Base-by-base conservation (phyloP, 1,139 yeast genomes). In the Geotrichum citri-aurantii region DNA sequence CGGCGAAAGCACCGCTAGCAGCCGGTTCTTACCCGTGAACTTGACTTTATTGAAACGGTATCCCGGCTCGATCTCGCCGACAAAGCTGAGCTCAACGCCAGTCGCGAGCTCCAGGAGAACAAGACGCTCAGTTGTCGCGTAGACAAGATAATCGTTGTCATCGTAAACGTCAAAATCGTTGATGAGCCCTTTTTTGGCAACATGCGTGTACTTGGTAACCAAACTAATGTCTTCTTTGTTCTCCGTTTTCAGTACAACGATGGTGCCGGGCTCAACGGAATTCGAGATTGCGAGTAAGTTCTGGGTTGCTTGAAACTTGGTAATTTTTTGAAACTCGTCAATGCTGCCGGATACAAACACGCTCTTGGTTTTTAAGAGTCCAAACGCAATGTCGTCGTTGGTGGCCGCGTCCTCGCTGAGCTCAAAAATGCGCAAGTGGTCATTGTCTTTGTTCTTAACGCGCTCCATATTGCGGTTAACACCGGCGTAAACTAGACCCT, bases 371-470 rank as follows among this genome's bases (percentile, higher is more conserved):
- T 37, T 14, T 6, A 37, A 14, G 5, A 37, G 42, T 6, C n/a
- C 42, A n/a, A 37, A 37, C 6, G 42, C 42, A 37, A 37, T 14
- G 7, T 37, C n/a, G 3, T 37, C 42, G 17, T 14, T 37, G 1
- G 55, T 37, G 42, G 50, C 50, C 4, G 50, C 55, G 6, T 52
- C 55, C 37, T 59, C 62, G 24, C 76, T 78, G 67, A 75, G 82
- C 26, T 74, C 76, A 68, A 84, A 87, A 68, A 85, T 85, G 61
- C 96, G 76, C 66, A 90, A 71, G 72, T 88, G 91, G 67, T 84
- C 85, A 42, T 52, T 52, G 23, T 52, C 19, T 31, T 52, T 40
- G 23, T n/a, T 10, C 26, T 37, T 40, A 14, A 52, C 54, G n/a
- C 42, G 27, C 26, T 42, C 26, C 24, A 37, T n/a, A 31, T 52